Conservation (phyloP, 129 eudicot species). For the Dittrichia graveolens region DNA sequence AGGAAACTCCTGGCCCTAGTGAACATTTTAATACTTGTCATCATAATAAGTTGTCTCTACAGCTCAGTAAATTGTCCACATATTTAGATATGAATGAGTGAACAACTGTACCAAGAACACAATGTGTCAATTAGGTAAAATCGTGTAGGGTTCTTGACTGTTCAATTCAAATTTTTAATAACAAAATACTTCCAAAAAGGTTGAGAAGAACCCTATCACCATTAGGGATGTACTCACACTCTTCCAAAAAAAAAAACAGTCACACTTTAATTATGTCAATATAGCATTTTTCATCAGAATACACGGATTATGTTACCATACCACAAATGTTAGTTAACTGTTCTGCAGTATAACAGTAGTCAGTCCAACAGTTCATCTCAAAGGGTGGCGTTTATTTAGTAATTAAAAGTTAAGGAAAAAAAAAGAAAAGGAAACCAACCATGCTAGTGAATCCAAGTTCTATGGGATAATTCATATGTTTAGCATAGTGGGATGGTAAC, state of each 20-base stretch:
- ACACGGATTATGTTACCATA: background rate
- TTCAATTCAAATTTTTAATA: background rate
- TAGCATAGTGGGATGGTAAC: too few species aligned
- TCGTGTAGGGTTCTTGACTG: background rate
- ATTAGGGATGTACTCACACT: background rate
- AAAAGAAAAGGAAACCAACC: too few species aligned
- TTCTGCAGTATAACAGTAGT: background rate
- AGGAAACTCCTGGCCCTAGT: too few species aligned
- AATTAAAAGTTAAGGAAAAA: too few species aligned
- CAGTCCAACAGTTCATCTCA: background rate
- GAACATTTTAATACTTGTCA: too few species aligned
- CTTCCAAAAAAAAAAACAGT: background rate
- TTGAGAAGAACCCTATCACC: background rate
- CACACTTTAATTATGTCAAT: background rate
- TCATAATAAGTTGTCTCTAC: too few species aligned
- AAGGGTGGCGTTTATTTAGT: too few species aligned
- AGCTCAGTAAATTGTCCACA: too few species aligned
- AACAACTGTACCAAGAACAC: too few species aligned
- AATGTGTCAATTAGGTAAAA: background rate
- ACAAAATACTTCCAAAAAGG: background rate
- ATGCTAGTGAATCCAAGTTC: too few species aligned
- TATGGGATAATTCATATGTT: too few species aligned
- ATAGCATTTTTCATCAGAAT: background rate
- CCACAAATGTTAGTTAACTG: background rate
- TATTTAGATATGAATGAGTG: too few species aligned